These are phyloP conservation scores for Aspergillus heteromorphus DNA, from an alignment of 495 filamentous ascomycete genomes.

Conservation along the genomic window DNA sequence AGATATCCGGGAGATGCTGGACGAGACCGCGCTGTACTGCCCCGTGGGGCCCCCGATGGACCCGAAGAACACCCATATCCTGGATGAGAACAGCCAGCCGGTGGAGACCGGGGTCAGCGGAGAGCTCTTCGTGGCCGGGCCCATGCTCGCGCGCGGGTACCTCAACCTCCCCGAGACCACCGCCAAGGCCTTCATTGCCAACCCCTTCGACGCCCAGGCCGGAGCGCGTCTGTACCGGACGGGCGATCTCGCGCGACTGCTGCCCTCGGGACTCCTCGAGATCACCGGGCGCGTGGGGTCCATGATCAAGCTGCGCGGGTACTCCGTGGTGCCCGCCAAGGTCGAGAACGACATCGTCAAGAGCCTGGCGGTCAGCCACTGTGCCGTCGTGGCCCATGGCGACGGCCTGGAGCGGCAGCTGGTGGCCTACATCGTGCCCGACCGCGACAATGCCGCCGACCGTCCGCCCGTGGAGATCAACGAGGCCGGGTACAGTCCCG, in stretches of 20 bases:
- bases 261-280: conserved; percentile 64
- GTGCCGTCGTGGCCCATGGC: conserved; percentile 55
- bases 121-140: conserved; percentile 77
- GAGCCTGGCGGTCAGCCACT: conserved; percentile 54
- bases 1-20: conserved; percentile 58
- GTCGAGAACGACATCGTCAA: conserved; percentile 62
- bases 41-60: conserved; percentile 60
- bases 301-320: conserved; percentile 77
- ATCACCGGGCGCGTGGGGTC: conserved; percentile 74
- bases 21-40: conserved; percentile 48
- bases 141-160: conserved; percentile 74
- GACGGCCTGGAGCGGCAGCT: conserved; percentile 61
- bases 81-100: conserved; percentile 50
- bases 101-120: conserved; percentile 63
- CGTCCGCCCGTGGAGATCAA: conserved; percentile 53
- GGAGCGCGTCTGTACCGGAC: conserved; percentile 69
- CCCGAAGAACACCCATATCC: conserved; percentile 53
- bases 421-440: conserved; percentile 61
- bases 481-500: conserved; percentile 53
- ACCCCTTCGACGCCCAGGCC: conserved; percentile 46
- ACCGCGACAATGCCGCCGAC: conserved; percentile 45
- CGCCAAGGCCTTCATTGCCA: conserved; percentile 58
- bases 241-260: conserved; percentile 72
- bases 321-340: conserved; percentile 74
- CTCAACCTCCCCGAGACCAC: conserved; percentile 79